Conservation (phyloP, 2,329 filamentous ascomycete species). For the Amesomyces nigricolor region DNA sequence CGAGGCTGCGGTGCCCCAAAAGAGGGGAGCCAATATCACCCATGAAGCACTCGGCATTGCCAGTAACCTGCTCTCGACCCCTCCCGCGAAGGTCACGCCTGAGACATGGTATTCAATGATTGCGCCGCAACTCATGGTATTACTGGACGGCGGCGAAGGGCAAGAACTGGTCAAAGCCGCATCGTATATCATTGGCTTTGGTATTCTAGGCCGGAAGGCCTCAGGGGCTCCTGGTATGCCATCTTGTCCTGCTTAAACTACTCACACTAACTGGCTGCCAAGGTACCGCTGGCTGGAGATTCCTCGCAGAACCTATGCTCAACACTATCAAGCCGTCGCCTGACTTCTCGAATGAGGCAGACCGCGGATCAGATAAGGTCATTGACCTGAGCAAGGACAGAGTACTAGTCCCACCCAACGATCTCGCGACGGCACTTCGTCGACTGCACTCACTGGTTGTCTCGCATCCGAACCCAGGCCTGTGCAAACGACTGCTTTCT, state of each 20-base stretch:
- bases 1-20: slow-evolving; percentile 43
- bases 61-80: slow-evolving; percentile 54
- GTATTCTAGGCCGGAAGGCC: slow-evolving; percentile 58
- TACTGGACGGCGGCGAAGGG: slow-evolving; percentile 57
- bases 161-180: slow-evolving; percentile 53
- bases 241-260: neutral
- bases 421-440: slow-evolving; percentile 47
- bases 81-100: slow-evolving; percentile 49
- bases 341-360: slow-evolving; percentile 19
- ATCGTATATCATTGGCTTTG: slow-evolving; percentile 59
- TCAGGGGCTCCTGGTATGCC: slow-evolving; percentile 56
- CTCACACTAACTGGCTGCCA: slow-evolving; percentile 9
- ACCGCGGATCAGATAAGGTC: slow-evolving; percentile 31
- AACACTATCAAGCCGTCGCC: slow-evolving; percentile 21
- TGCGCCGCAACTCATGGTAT: slow-evolving; percentile 52
- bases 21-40: slow-evolving; percentile 58
- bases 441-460: slow-evolving; percentile 52
- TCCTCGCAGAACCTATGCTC: slow-evolving; percentile 25
- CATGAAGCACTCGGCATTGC: slow-evolving; percentile 62
- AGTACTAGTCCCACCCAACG: slow-evolving; percentile 42
- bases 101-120: slow-evolving; percentile 57
- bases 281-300: slow-evolving; percentile 27
- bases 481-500: slow-evolving; percentile 56
- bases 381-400: slow-evolving; percentile 41
- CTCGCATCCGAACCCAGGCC: slow-evolving; percentile 61